A percentile compares a stretch with the other conserved stretches of the same genome.
These are phyloP conservation scores for Penicillium sp. DNA, from an alignment of 2,329 filamentous ascomycete species.

Conservation along the genomic window DNA sequence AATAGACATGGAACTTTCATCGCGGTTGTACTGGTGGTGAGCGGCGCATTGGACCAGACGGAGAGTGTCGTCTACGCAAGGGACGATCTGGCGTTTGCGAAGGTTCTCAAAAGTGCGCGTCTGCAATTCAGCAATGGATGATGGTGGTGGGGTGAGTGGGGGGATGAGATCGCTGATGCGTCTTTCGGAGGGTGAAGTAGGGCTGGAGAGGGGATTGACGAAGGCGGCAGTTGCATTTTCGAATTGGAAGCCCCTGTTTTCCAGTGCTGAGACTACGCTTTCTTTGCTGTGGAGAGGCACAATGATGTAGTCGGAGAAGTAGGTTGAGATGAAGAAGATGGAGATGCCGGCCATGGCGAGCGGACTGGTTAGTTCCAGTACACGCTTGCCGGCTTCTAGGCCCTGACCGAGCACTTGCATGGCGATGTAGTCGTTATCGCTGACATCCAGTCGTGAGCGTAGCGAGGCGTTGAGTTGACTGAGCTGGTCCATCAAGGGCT, in stretches of 20 bases:
- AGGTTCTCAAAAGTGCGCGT: conserved; percentile 76
- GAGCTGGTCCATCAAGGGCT: conserved; percentile 62
- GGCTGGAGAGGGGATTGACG: conserved; percentile 44
- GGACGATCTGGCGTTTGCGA: conserved; percentile 68
- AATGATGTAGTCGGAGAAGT: conserved; percentile 95
- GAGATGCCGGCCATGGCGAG: conserved; percentile 81
- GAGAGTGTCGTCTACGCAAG: conserved; percentile 63
- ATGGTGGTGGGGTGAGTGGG: conserved; percentile 69
- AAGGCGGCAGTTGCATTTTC: conserved; percentile 65
- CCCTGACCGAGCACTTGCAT: conserved; percentile 87
- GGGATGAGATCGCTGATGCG: conserved; percentile 25
- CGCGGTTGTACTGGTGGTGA: conserved; percentile 42
- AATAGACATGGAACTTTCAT: conserved; percentile 36
- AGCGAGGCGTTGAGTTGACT: conserved; percentile 39
- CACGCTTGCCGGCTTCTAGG: conserved; percentile 82
- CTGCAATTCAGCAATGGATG: conserved; percentile 73
- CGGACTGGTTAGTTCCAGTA: conserved; percentile 85
- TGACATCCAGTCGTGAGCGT: conserved; percentile 62
- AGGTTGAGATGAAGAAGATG: conserved; percentile 98
- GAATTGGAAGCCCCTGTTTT: conserved; percentile 77
- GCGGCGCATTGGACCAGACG: conserved; percentile 79
- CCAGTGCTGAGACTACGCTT: conserved; percentile 69
- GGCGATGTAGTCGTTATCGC: conserved; percentile 75
- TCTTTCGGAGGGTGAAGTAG: conserved; percentile 29
- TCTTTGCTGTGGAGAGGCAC: conserved; percentile 70